Evolutionary conservation across 2,329 filamentous ascomycete species (phyloP), one percentile per base, ranked within the genome.

Genomic region (Shiraia bambusicola): DNA sequence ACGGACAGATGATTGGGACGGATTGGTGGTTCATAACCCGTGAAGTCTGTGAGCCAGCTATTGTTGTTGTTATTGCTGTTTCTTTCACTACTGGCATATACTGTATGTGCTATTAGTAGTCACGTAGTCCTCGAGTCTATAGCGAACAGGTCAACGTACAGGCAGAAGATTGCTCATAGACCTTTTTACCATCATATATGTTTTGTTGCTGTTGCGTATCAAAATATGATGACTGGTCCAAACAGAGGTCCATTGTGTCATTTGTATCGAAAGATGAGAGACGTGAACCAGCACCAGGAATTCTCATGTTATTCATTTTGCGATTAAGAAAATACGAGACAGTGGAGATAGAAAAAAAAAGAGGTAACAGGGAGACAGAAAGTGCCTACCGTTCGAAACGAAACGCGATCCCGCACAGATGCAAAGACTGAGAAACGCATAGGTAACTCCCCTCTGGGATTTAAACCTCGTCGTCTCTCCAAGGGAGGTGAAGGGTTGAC

Each of bases 1-100:
- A 31, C 25, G 4, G 62, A 56, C 10, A 45, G 39, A 10, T 57
- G 56, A 17, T 45, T 46, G 3, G 45, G 45, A 19, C 56, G 45
- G 5, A 30, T 17, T 24, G 34, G 35, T 14, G 37, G 50, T 7
- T 47, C 46, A 19, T 35, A 24, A n/a, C 28, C 11, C 10, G 40
- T n/a, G 27, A 34, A 41, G 24, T 26, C 25, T n/a, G 29, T 32
- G 1, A 45, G 34, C 52, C 50, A 55, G 29, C 45, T 15, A 7
- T 26, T 7, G 35, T 37, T 45, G 32, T 15, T 47, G 42, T 26
- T 33, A 28, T 6, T 44, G 16, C 17, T 41, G 45, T 2, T 44
- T n/a, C n/a, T n/a, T n/a, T n/a, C 19, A 22, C 8, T 22, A 8
- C 19, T 22, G 19, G 19, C 8, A 8, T 5, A 22, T 22, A 8